phyloP scores from a whole-genome alignment of 2,329 filamentous ascomycete species.

The Drechslerella coelobrocha region DNA sequence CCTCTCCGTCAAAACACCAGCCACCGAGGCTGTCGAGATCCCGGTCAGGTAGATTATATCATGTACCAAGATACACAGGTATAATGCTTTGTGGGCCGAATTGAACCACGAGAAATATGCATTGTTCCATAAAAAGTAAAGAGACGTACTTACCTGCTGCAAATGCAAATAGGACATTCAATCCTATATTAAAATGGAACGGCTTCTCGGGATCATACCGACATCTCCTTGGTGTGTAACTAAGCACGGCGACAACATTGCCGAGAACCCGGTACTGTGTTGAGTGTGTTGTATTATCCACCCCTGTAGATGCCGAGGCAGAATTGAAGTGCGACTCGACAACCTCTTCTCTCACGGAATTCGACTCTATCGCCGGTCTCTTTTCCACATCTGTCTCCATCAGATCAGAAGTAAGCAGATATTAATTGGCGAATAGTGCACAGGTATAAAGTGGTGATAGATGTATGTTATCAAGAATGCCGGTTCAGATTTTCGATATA shows the following conservation, averaged over 20 bases:
- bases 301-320: constrained; percentile 21
- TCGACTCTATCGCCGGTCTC: not conserved
- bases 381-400: constrained; percentile 27
- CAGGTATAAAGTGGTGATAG: too few relatives aligned
- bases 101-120: too few relatives aligned
- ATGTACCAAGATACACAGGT: too few relatives aligned
- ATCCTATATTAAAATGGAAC: constrained; percentile 70
- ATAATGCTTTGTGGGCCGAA: too few relatives aligned
- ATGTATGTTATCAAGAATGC: too few relatives aligned
- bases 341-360: constrained; percentile 7
- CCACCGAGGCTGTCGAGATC: too few relatives aligned
- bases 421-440: too few relatives aligned
- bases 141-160: constrained; percentile 59
- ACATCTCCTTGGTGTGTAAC: constrained; percentile 65
- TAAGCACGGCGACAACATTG: constrained; percentile 1
- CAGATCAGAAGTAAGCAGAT: too few relatives aligned
- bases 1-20: constrained; percentile 5
- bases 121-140: too few relatives aligned
- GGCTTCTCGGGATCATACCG: constrained; percentile 72
- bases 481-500: not conserved
- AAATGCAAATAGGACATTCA: constrained; percentile 75
- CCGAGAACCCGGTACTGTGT: constrained; percentile 11
- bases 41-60: too few relatives aligned
- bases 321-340: constrained; percentile 14
- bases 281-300: constrained; percentile 38